Evolutionary conservation across 2,329 filamentous ascomycete species (phyloP).

Genomic region (Pseudogymnoascus sp.): DNA sequence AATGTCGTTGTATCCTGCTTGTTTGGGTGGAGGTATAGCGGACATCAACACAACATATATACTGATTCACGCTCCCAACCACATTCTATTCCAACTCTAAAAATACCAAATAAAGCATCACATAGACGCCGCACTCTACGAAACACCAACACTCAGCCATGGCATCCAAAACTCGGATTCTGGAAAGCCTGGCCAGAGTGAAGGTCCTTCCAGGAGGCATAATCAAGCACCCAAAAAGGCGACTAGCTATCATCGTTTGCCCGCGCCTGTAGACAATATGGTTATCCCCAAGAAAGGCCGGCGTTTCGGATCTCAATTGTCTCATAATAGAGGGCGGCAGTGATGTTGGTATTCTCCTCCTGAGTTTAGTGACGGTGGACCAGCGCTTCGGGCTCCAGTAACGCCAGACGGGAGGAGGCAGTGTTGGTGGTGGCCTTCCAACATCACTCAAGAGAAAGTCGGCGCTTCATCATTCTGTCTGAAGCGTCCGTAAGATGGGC

Average conservation of each 20-base stretch:
- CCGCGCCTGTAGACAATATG: background rate
- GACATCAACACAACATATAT: background rate
- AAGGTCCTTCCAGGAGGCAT: background rate
- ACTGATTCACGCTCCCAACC: background rate
- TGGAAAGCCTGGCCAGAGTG: background rate
- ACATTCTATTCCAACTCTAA: background rate
- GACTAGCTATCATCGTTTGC: background rate
- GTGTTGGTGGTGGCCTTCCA: background rate
- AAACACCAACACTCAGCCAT: background rate
- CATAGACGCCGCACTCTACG: background rate
- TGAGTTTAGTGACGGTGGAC: background rate
- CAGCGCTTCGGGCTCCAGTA: background rate
- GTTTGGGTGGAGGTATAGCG: background rate
- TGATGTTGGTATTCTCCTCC: background rate
- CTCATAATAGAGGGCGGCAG: background rate
- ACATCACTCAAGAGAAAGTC: background rate
- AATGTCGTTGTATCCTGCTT: background rate
- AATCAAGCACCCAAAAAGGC: background rate
- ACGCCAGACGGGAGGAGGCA: background rate
- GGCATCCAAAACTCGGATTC: background rate
- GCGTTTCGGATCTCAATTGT: background rate
- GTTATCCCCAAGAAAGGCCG: background rate
- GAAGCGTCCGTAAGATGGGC: background rate
- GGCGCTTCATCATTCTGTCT: background rate
- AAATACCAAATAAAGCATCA: background rate